Evolutionary conservation across 805 yeast species (phyloP).

Genomic region (Saturnispora bothae): DNA sequence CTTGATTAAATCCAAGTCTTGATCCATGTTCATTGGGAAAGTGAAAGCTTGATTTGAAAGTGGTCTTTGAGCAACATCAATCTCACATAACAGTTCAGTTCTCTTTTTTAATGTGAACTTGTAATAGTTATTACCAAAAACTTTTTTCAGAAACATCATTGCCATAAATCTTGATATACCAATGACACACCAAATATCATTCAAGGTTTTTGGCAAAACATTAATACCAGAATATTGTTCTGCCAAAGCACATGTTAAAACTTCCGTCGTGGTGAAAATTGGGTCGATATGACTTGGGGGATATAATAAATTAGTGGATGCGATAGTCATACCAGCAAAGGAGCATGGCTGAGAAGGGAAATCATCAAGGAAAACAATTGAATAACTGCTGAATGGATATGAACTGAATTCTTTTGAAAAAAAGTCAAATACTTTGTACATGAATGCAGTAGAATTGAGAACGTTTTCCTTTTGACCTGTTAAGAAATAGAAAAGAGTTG

Average conservation of each 20-base stretch:
- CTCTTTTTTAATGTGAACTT: conserved; percentile 56
- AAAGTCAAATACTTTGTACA: conserved; percentile 71
- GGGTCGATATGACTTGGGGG: conserved; percentile 73
- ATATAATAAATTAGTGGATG: conserved; percentile 54
- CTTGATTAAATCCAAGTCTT: conserved; percentile 57
- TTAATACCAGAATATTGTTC: conserved; percentile 92
- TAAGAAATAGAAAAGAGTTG: conserved; percentile 51
- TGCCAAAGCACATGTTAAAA: conserved; percentile 59
- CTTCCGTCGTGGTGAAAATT: conserved; percentile 56
- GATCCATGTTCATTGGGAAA: conserved; percentile 47
- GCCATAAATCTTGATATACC: conserved; percentile 85
- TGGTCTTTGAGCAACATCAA: conserved; percentile 73
- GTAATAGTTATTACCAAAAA: conserved; percentile 81
- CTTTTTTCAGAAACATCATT: conserved; percentile 48
- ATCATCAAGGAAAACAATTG: conserved; percentile 63
- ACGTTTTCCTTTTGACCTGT: conserved; percentile 50
- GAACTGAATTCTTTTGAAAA: conserved; percentile 86
- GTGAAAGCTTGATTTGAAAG: conserved; percentile 59
- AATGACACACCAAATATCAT: conserved; percentile 81
- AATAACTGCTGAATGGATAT: conserved; percentile 78
- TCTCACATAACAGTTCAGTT: conserved; percentile 56
- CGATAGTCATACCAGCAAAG: conserved; percentile 65
- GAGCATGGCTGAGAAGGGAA: conserved; percentile 39
- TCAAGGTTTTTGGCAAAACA: conserved; percentile 66
- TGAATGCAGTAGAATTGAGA: conserved; percentile 62